Conservation (phyloP, 2,329 filamentous ascomycete genomes). For the Aspergillus thermomutatus region DNA sequence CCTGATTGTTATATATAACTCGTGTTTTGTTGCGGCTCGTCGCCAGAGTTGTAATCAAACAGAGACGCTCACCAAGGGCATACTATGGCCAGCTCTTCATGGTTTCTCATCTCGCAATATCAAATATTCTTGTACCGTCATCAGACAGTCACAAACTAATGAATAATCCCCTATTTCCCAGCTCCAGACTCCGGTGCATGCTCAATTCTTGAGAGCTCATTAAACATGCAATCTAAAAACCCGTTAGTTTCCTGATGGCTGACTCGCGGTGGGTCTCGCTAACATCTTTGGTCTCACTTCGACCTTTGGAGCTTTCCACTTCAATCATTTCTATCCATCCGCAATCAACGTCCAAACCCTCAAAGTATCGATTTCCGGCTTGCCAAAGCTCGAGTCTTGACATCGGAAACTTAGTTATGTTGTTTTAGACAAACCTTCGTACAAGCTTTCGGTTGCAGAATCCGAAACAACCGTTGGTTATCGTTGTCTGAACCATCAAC, state of each 20-base stretch:
- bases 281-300: neutral
- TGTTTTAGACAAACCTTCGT: neutral
- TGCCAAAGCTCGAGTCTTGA: neutral
- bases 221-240: neutral
- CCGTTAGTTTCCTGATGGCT: neutral
- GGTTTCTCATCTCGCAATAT: neutral
- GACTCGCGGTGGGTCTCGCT: neutral
- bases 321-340: neutral
- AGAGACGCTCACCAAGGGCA: neutral
- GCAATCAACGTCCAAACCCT: neutral
- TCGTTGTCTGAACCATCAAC: neutral
- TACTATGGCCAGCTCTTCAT: neutral
- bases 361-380: neutral
- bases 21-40: no score
- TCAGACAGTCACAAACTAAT: neutral
- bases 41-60: neutral
- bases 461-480: neutral
- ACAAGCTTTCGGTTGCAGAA: neutral
- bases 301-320: neutral
- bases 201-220: neutral
- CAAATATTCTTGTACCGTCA: neutral
- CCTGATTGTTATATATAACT: neutral
- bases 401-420: neutral
- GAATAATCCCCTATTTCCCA: neutral
- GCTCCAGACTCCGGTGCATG: neutral